Evolutionary conservation across 75 land plant genomes (phyloP).

Genomic region (Cupressus sempervirens): DNA sequence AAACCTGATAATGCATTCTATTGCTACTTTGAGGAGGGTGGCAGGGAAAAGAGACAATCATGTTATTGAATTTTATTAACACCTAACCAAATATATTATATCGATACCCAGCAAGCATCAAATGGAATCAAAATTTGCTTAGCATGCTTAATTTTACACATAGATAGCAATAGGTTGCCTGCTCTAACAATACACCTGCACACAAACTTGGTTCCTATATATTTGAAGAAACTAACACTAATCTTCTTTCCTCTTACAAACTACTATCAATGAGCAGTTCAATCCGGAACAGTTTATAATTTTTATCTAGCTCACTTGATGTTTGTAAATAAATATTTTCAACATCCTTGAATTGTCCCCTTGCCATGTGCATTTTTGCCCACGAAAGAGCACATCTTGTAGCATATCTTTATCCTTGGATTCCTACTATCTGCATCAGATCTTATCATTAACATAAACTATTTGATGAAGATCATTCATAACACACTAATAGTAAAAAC

Average conservation of each 20-base stretch:
- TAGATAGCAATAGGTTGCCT: conserved; percentile 91
- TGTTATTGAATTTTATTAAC: conserved; percentile 1
- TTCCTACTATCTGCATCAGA: conserved; percentile 64
- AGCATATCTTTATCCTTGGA: conserved; percentile 67
- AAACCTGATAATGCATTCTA: neutral
- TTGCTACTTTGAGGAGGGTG: neutral
- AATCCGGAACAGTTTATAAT: neutral
- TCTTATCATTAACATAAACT: neutral
- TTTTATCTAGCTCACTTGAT: conserved; percentile 60
- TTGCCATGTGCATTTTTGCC: conserved; percentile 86
- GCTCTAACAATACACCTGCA: conserved; percentile 93
- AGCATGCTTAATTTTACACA: conserved; percentile 73
- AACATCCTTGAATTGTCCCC: conserved; percentile 83
- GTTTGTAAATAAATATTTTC: conserved; percentile 74
- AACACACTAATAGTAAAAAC: neutral
- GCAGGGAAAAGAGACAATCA: neutral
- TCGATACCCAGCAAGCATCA: conserved; percentile 88
- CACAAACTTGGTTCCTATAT: conserved; percentile 69
- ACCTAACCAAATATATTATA: conserved; percentile 90
- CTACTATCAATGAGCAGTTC: neutral
- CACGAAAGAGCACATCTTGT: conserved; percentile 93
- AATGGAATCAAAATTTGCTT: conserved; percentile 90
- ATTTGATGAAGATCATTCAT: neutral
- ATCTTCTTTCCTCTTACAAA: neutral
- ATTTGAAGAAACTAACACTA: neutral